Evolutionary conservation across 2,329 filamentous ascomycete species (phyloP), one percentile per base, ranked within the genome.

Genomic region (Sarocladium kiliense): DNA sequence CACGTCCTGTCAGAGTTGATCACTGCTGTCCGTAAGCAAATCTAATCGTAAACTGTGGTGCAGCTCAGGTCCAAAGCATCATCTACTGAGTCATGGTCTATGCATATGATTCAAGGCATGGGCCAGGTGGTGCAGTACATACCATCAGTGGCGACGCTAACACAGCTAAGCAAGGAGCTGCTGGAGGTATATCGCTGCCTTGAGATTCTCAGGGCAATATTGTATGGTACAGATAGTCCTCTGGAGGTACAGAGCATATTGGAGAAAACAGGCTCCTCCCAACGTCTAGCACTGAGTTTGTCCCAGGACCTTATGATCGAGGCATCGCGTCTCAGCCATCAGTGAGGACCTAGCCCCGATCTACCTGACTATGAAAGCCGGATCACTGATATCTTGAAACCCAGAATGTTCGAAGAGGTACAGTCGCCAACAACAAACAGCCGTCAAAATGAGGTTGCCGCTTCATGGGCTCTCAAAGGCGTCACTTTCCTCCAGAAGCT

Each of bases 91-190:
- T 55, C 57, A 14, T 68, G 64, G 64, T 57, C 58, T 1, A 64
- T 56, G 7, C 66, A 68, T 9, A 65, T 68, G 64, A 18, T 64
- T 0, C 62, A 62, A 34, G 66, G 65, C 10, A 64, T 61, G 5
- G 60, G 59, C 0, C 61, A 39, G 10, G 54, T 68, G 16, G 39
- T 68, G 14, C 58, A 65, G 18, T 26, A 58, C 0, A 37, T 47
- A 1, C 56, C 54, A 0, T 25, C 41, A 0, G 9, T 2, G 7
- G 32, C 2, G 2, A 21, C 14, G 1, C n/a, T 1, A 1, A 59
- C 18, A 3, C 32, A 36, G 3, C 56, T 64, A 3, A 45, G 39
- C 4, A 34, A 36, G 18, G 59, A 34, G 12, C 54, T 68, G 1
- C 56, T 66, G 30, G 57, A 58, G 1, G 60, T 58, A 3, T 66